These are phyloP conservation scores for Saturnispora galanensis DNA, from an alignment of 805 yeast species.

Conservation along the genomic window DNA sequence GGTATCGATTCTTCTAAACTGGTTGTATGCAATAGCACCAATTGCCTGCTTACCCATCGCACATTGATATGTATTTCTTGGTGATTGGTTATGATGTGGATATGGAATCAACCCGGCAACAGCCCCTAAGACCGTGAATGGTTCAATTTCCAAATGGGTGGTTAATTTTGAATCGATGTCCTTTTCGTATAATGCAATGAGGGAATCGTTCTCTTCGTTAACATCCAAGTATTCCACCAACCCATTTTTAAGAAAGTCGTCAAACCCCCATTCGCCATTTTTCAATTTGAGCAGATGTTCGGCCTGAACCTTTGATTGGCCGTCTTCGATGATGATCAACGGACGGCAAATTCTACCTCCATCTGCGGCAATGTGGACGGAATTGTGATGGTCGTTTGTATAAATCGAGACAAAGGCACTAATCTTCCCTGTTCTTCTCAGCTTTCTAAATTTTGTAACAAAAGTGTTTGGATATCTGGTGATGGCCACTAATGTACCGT, in stretches of 20 bases:
- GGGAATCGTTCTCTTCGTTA: conserved; percentile 92
- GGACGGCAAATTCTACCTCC: conserved; percentile 99
- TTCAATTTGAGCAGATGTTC: conserved; percentile 57
- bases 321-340: conserved; percentile 72
- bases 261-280: conserved; percentile 73
- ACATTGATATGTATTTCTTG: conserved; percentile 87
- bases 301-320: conserved; percentile 58
- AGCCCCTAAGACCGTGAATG: conserved; percentile 85
- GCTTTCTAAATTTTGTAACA: conserved; percentile 63
- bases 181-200: conserved; percentile 79
- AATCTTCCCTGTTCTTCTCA: conserved; percentile 77
- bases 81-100: conserved; percentile 89
- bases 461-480: conserved; percentile 81
- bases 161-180: conserved; percentile 41
- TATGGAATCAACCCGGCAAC: conserved; percentile 89
- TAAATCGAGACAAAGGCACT: conserved; percentile 89
- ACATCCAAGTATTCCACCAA: conserved; percentile 93
- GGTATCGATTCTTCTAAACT: conserved; percentile 91
- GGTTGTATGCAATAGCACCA: conserved; percentile 97
- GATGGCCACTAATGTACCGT: conserved; percentile 90
- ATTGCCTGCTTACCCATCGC: conserved; percentile 99
- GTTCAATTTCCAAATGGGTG: conserved; percentile 93
- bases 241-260: conserved; percentile 78
- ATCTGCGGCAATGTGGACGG: conserved; percentile 97
- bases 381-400: conserved; percentile 78